Conservation (phyloP, 2,329 filamentous ascomycete species). For the Tympanopsis confertula region DNA sequence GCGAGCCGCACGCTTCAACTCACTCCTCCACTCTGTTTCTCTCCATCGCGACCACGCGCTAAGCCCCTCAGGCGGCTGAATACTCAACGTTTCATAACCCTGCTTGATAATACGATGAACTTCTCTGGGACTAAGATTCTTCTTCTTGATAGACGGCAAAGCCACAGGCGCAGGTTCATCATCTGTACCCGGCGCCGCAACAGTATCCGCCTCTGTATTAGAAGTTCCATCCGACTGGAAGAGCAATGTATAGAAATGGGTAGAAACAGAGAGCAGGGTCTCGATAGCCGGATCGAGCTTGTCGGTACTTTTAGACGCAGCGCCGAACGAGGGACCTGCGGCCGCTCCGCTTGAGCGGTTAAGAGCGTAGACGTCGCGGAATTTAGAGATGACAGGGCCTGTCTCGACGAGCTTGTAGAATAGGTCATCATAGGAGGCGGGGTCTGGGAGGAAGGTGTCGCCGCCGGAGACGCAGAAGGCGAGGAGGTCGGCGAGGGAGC, state of each 20-base stretch:
- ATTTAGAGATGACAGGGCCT: constrained; percentile 70
- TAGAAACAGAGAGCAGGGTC: neutral
- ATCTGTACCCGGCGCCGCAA: neutral
- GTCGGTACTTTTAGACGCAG: neutral
- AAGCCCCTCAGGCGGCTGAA: constrained; percentile 76
- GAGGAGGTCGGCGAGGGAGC: constrained; percentile 69
- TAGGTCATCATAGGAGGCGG: constrained; percentile 82
- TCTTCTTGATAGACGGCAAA: neutral
- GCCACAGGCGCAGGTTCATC: neutral
- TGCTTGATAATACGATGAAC: constrained; percentile 1
- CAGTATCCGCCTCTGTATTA: neutral
- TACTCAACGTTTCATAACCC: constrained; percentile 70
- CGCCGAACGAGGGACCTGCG: neutral
- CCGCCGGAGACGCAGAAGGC: constrained; percentile 76
- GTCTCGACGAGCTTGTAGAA: constrained; percentile 98
- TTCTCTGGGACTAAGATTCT: neutral
- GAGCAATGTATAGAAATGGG: constrained; percentile 1
- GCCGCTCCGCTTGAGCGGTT: too few species aligned
- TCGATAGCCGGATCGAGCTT: neutral
- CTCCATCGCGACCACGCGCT: constrained; percentile 78
- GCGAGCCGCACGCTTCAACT: constrained; percentile 79
- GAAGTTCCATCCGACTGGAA: neutral
- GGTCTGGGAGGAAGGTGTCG: constrained; percentile 80
- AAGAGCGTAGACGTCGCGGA: constrained; percentile 59
- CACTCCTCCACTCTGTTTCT: constrained; percentile 71